Evolutionary conservation across 2,329 filamentous ascomycete genomes (phyloP).

Genomic region (Xylariaceae sp.): DNA sequence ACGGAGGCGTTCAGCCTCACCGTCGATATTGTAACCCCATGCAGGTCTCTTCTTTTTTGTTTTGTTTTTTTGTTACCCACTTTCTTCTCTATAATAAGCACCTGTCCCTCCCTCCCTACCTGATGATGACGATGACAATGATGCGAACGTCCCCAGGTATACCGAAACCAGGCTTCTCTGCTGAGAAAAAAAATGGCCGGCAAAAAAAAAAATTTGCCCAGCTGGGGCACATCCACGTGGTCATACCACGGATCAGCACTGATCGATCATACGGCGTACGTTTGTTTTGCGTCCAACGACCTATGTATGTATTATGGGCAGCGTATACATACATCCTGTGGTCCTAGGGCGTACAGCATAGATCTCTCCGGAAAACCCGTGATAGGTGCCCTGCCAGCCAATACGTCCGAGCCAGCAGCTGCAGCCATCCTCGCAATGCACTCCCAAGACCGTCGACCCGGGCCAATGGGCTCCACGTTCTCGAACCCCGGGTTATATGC

Average conservation of each 20-base stretch:
- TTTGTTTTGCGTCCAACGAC: too few relatives aligned
- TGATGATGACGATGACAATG: too few relatives aligned
- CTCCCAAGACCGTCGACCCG: not conserved
- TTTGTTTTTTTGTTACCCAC: not conserved
- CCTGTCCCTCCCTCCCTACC: not conserved
- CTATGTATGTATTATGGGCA: not conserved
- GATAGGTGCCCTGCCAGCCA: conserved; percentile 5
- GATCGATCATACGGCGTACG: too few relatives aligned
- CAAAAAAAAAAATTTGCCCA: not conserved
- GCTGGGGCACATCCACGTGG: conserved; percentile 15
- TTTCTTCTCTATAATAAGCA: not conserved
- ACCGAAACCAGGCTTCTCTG: not conserved
- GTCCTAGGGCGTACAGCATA: conserved; percentile 7
- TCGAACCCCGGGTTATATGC: not conserved
- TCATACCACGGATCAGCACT: not conserved
- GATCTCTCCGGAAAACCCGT: conserved; percentile 6
- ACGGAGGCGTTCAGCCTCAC: conserved; percentile 9
- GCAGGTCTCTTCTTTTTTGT: not conserved
- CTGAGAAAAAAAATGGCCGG: conserved; percentile 1
- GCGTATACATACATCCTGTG: not conserved
- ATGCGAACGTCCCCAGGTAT: not conserved
- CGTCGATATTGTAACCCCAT: conserved; percentile 16
- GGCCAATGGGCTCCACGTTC: not conserved
- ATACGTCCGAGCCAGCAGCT: conserved; percentile 1
- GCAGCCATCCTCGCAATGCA: conserved; percentile 3